phyloP scores from a whole-genome alignment of 23 red algal genomes.

The Rhodosorus marinus region DNA sequence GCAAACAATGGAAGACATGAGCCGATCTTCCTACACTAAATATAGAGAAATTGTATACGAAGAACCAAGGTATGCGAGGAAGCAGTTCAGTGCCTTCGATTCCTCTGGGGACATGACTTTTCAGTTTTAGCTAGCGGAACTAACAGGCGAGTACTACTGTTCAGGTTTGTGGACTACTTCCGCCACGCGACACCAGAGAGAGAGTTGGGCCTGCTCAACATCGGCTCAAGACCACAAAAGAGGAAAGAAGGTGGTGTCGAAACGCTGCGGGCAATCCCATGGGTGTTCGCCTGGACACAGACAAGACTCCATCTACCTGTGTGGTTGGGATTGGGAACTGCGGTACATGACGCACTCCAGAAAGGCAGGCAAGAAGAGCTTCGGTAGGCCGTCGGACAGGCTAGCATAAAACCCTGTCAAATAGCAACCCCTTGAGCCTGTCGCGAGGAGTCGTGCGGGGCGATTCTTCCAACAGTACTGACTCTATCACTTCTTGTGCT shows the following conservation, averaged over 20 bases:
- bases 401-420: neutral
- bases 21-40: slow-evolving; percentile 44
- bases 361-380: slow-evolving; percentile 7
- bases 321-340: slow-evolving; percentile 80
- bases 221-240: slow-evolving; percentile 95
- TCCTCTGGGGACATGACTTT: too few relatives aligned
- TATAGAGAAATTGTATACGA: slow-evolving; percentile 95
- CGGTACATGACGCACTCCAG: slow-evolving; percentile 32
- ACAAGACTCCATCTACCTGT: slow-evolving; percentile 88
- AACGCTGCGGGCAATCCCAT: slow-evolving; percentile 96
- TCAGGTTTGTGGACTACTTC: slow-evolving; percentile 97
- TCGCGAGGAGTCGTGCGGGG: too few relatives aligned
- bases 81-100: too few relatives aligned
- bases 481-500: too few relatives aligned
- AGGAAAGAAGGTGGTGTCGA: slow-evolving; percentile 94
- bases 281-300: slow-evolving; percentile 99
- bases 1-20: slow-evolving; percentile 55
- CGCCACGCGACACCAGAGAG: slow-evolving; percentile 87
- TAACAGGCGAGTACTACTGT: too few relatives aligned
- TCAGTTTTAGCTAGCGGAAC: too few relatives aligned
- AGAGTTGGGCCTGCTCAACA: slow-evolving; percentile 88
- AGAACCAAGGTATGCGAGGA: too few relatives aligned
- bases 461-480: too few relatives aligned
- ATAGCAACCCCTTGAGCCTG: too few relatives aligned
- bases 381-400: too few relatives aligned